phyloP scores from a whole-genome alignment of 176 grass and related monocot genomes.

The Carex kokanica region DNA sequence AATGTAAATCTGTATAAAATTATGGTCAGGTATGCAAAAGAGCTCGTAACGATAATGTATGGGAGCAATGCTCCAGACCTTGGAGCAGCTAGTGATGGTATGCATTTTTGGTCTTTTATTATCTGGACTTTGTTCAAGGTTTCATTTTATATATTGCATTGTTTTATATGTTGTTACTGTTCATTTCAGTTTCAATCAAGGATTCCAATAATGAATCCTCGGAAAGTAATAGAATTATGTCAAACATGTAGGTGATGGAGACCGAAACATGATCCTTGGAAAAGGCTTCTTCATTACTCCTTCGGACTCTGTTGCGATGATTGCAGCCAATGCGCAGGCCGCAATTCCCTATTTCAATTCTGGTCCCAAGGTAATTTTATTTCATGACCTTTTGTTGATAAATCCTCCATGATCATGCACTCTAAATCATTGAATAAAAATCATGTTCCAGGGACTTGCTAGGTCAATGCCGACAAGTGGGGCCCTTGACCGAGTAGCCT shows the following conservation, averaged over 20 bases:
- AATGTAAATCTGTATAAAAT: constrained; percentile 5
- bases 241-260: constrained; percentile 63
- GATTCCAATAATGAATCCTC: neutral
- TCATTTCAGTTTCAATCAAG: neutral
- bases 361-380: constrained; percentile 60
- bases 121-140: neutral
- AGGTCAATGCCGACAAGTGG: constrained; percentile 96
- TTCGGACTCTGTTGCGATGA: constrained; percentile 95
- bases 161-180: constrained; percentile 14
- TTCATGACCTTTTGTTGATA: constrained; percentile 9
- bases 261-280: constrained; percentile 94
- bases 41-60: constrained; percentile 76
- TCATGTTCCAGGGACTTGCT: constrained; percentile 66
- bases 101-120: constrained; percentile 17
- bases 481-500: constrained; percentile 74
- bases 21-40: constrained; percentile 81
- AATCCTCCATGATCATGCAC: neutral
- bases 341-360: constrained; percentile 87
- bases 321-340: constrained; percentile 74
- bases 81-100: constrained; percentile 97
- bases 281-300: constrained; percentile 85
- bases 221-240: neutral
- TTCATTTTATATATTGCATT: constrained; percentile 18
- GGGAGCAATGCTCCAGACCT: constrained; percentile 69
- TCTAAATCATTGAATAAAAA: constrained; percentile 24